A percentile compares a stretch with the other conserved stretches of the same genome.
Evolutionary conservation across 306 rosid species (phyloP).

Genomic region (Sesbania bispinosa): DNA sequence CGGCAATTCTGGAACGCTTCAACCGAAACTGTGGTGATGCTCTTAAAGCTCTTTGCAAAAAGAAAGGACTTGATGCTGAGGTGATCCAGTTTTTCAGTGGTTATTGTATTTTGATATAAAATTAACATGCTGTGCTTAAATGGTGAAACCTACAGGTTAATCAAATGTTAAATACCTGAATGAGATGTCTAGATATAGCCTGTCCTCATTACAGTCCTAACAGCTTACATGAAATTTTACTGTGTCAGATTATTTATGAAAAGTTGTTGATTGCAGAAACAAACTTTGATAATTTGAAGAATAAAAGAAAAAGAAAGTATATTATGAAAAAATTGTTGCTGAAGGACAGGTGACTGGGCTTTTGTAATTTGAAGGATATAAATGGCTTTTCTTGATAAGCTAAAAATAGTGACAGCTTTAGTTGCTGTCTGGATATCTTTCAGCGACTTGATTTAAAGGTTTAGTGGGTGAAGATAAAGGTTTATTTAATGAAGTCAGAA

Average conservation of each 20-base stretch:
- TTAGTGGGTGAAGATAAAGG: no score
- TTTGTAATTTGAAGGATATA: neutral
- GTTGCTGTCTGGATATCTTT: no score
- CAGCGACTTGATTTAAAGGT: no score
- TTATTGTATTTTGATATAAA: neutral
- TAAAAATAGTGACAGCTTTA: no score
- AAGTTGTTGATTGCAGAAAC: neutral
- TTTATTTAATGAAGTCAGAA: no score
- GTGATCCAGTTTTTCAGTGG: slow-evolving; percentile 37
- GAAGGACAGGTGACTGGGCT: neutral
- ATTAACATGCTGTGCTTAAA: slow-evolving; percentile 1
- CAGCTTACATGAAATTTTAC: neutral
- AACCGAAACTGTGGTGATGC: slow-evolving; percentile 49
- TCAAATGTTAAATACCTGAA: slow-evolving; percentile 3
- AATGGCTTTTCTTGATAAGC: neutral
- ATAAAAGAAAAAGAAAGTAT: neutral
- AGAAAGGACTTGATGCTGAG: slow-evolving; percentile 83
- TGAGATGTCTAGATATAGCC: neutral
- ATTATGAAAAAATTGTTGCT: neutral
- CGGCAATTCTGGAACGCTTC: slow-evolving; percentile 56
- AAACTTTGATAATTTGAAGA: neutral
- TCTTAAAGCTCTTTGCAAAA: slow-evolving; percentile 82
- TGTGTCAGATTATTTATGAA: neutral
- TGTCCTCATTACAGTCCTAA: neutral
- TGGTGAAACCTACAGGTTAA: neutral